Conservation (phyloP, 129 eudicot species). For the Flaveria robusta region DNA sequence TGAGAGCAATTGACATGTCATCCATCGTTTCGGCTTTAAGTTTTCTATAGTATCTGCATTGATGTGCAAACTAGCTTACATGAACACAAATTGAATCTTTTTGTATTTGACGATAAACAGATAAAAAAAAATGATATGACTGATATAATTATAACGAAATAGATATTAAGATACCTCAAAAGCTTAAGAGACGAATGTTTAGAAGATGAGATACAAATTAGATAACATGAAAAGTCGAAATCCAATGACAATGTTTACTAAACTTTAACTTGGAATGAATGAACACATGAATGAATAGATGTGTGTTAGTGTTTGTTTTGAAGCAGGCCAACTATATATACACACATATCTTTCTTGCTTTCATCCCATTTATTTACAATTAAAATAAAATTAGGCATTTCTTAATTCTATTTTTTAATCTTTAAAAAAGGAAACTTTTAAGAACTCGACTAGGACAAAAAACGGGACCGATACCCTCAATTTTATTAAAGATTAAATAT, state of each 20-base stretch:
- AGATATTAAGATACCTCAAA: constrained; percentile 29
- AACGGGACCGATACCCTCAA: neutral
- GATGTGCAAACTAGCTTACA: constrained; percentile 2
- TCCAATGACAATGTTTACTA: neutral
- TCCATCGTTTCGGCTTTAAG: constrained; percentile 38
- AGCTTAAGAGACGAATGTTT: constrained; percentile 17
- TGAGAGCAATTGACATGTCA: constrained; percentile 48
- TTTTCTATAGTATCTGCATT: constrained; percentile 37
- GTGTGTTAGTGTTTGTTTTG: constrained; percentile 36
- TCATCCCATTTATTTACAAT: constrained; percentile 32
- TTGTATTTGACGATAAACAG: neutral
- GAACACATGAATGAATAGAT: constrained; percentile 19
- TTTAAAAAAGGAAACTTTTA: neutral
- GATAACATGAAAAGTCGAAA: constrained; percentile 18
- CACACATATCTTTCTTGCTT: constrained; percentile 36
- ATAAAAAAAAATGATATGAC: neutral
- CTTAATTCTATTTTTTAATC: neutral
- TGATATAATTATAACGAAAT: neutral
- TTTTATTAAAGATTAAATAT: neutral
- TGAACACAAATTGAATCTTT: neutral
- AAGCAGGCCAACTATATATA: constrained; percentile 40
- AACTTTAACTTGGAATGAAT: neutral
- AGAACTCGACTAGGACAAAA: neutral
- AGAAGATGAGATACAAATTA: constrained; percentile 15
- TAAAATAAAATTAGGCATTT: neutral